phyloP scores from a whole-genome alignment of 1,284 basidiomycete genomes.

The Ustilago vetiveriae region DNA sequence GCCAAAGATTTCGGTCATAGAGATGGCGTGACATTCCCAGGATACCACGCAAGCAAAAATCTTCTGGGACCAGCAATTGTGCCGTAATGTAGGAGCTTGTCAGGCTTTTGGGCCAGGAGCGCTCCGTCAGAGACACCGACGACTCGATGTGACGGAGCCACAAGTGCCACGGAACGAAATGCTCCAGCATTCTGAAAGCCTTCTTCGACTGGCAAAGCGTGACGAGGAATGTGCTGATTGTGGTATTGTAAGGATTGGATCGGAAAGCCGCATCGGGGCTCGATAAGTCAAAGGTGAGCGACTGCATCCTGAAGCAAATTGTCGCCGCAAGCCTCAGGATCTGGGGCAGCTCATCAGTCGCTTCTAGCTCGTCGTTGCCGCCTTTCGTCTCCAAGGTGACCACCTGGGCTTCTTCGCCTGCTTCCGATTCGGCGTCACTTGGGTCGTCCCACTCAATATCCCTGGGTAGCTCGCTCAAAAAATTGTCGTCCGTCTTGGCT shows the following conservation, averaged over 20 bases:
- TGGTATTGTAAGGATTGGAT: slow-evolving; percentile 81
- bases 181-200: slow-evolving; percentile 60
- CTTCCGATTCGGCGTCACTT: slow-evolving; percentile 45
- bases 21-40: slow-evolving; percentile 64
- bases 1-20: slow-evolving; percentile 37
- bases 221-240: slow-evolving; percentile 85
- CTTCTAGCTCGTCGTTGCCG: slow-evolving; percentile 50
- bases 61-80: slow-evolving; percentile 83
- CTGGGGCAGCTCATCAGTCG: slow-evolving; percentile 69
- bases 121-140: slow-evolving; percentile 20
- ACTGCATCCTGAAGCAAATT: slow-evolving; percentile 82
- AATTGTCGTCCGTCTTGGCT: slow-evolving; percentile 36
- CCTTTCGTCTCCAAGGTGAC: slow-evolving; percentile 36
- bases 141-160: slow-evolving; percentile 70
- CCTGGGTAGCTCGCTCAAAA: slow-evolving; percentile 36
- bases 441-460: slow-evolving; percentile 42
- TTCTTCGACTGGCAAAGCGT: slow-evolving; percentile 69
- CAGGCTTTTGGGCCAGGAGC: slow-evolving; percentile 33
- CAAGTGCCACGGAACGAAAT: slow-evolving; percentile 81
- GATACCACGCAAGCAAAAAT: slow-evolving; percentile 94
- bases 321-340: slow-evolving; percentile 79
- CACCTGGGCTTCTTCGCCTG: slow-evolving; percentile 71
- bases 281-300: slow-evolving; percentile 72
- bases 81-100: slow-evolving; percentile 67
- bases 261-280: slow-evolving; percentile 19